Conservation (phyloP, 2,329 filamentous ascomycete genomes). For the Gnomoniopsis sp. region DNA sequence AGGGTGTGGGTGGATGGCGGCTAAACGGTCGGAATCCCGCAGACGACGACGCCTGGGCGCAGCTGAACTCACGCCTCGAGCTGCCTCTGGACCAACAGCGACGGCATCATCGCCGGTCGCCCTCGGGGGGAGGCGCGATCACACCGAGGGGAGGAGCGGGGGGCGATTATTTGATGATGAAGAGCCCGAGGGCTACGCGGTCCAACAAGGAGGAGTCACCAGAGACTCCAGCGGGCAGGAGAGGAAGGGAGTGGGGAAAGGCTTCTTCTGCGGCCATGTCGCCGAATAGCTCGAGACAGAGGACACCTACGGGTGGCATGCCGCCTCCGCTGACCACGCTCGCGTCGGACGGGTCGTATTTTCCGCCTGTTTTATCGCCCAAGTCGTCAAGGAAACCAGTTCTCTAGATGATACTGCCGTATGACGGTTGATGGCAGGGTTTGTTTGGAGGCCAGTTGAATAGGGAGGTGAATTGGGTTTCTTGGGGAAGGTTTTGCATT, state of each 20-base stretch:
- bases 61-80: constrained; percentile 50
- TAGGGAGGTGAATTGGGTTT: not conserved
- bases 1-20: constrained; percentile 58
- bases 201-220: constrained; percentile 26
- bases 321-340: constrained; percentile 28
- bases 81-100: constrained; percentile 40
- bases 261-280: constrained; percentile 24
- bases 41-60: constrained; percentile 45
- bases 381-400: constrained; percentile 28
- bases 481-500: not conserved
- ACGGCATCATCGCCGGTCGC: constrained; percentile 41
- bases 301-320: constrained; percentile 40
- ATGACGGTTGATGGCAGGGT: not conserved
- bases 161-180: constrained; percentile 42
- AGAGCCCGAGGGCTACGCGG: constrained; percentile 26
- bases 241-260: constrained; percentile 19
- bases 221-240: constrained; percentile 23
- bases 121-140: constrained; percentile 35
- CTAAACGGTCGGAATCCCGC: constrained; percentile 41
- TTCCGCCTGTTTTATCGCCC: constrained; percentile 32
- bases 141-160: constrained; percentile 37
- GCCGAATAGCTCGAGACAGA: constrained; percentile 45
- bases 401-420: not conserved
- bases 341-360: constrained; percentile 38
- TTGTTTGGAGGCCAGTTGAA: not conserved